Evolutionary conservation across 2,329 filamentous ascomycete species (phyloP), one percentile per base, ranked within the genome.

Genomic region (Chaetothyriales sp.): DNA sequence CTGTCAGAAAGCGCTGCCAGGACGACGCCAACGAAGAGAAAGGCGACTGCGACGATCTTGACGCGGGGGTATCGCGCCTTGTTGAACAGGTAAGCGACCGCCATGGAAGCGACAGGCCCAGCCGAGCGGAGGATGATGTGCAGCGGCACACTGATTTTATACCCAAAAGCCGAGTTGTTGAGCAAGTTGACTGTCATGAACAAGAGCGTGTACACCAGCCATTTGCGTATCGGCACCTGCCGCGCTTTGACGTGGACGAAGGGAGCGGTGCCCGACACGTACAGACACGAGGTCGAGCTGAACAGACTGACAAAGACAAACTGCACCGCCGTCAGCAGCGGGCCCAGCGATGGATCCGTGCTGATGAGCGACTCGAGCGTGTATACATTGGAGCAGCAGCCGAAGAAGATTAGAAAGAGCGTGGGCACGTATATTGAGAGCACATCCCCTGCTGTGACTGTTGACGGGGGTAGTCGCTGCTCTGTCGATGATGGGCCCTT

Each of bases 131-230:
- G 74, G 58, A 98, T 96, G 61, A 98, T 98, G 64, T 98, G 92
- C 47, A 98, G 81, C 1, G 92, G 92, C 0, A 98, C 87, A 5
- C 88, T 95, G 51, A 98, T 96, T 60, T 88, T 82, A 70, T 95
- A 98, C 55, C 87, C 89, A 66, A 98, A 98, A 5, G 90, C 92
- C 73, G 90, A 90, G 62, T 98, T 98, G 70, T 98, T 98, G 63
- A 98, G 71, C 52, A 96, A 80, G 62, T 96, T 98, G 68, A 98
- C 92, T 55, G 78, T 78, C 65, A 94, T 92, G 69, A 96, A 96
- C 59, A 95, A 78, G 3, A 84, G 72, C 43, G 95, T 95, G 64
- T 94, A 95, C 62, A 90, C 73, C 47, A 86, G 64, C 89, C 92
- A 96, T 64, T 86, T 84, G 46, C 76, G 75, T 50, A 96, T 72